These are phyloP conservation scores for Sporothrix brunneoviolacea DNA, from an alignment of 2,329 filamentous ascomycete genomes.

Conservation along the genomic window DNA sequence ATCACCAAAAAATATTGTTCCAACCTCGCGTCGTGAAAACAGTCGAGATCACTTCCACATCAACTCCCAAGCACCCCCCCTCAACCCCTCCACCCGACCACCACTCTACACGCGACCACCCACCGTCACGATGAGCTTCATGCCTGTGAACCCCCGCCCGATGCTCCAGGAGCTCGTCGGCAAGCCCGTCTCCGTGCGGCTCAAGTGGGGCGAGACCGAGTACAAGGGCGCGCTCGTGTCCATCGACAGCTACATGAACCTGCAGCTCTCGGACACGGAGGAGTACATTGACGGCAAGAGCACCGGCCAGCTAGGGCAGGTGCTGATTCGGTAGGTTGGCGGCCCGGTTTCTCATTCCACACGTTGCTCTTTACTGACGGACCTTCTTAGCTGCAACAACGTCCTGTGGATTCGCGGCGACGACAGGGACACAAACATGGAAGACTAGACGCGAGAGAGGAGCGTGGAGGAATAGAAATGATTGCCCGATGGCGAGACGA, in stretches of 20 bases:
- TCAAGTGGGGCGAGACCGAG: conserved; percentile 98
- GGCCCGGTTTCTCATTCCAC: background rate
- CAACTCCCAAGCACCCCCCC: background rate
- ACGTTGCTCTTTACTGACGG: too few relatives aligned
- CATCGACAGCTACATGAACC: conserved; percentile 98
- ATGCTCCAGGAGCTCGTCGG: conserved; percentile 92
- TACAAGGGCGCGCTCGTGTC: conserved; percentile 87
- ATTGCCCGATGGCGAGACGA: too few relatives aligned
- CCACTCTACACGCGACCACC: background rate
- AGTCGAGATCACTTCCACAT: background rate
- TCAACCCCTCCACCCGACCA: background rate
- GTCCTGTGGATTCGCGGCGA: conserved; percentile 81
- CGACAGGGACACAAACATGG: conserved; percentile 51
- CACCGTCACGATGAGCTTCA: conserved; percentile 44
- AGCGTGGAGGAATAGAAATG: background rate
- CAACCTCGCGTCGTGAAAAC: conserved; percentile 11
- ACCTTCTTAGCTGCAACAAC: conserved; percentile 63
- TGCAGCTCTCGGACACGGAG: conserved; percentile 83
- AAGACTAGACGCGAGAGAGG: conserved; percentile 31
- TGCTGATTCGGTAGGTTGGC: conserved; percentile 69
- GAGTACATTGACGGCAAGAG: conserved; percentile 87
- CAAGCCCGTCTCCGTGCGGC: conserved; percentile 80
- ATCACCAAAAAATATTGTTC: conserved; percentile 2
- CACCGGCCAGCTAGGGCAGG: conserved; percentile 78
- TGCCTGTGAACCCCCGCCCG: conserved; percentile 92